These are phyloP conservation scores for Candida lessepsii DNA, from an alignment of 805 yeast genomes.

Conservation along the genomic window DNA sequence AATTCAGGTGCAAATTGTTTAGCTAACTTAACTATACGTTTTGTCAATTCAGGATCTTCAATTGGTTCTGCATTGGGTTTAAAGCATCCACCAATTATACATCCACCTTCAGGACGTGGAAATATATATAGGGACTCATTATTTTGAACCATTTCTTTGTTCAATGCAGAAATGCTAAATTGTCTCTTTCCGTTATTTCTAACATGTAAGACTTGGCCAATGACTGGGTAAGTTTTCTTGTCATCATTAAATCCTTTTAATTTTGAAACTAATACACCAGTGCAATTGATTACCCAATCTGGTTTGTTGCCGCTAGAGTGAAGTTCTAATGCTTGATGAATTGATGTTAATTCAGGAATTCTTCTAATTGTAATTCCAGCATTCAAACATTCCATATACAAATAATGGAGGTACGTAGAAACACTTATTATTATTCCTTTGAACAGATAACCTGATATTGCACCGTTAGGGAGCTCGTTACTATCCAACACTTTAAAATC, in stretches of 20 bases:
- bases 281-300: slow-evolving; percentile 53
- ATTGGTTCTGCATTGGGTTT: slow-evolving; percentile 12
- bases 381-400: slow-evolving; percentile 44
- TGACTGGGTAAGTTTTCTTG: slow-evolving; percentile 46
- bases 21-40: slow-evolving; percentile 49
- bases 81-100: slow-evolving; percentile 60
- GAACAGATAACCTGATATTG: slow-evolving; percentile 45
- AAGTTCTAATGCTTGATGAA: slow-evolving; percentile 48
- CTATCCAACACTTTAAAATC: slow-evolving; percentile 34
- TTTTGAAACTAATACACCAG: slow-evolving; percentile 50
- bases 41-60: slow-evolving; percentile 43
- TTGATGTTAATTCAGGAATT: slow-evolving; percentile 32
- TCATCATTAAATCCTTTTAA: slow-evolving; percentile 48
- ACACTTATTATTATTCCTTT: slow-evolving; percentile 61
- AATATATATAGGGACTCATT: slow-evolving; percentile 56
- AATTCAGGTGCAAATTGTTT: slow-evolving; percentile 39
- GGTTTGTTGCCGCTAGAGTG: slow-evolving; percentile 43
- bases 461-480: slow-evolving; percentile 41
- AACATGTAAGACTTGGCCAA: slow-evolving; percentile 58
- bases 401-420: slow-evolving; percentile 52
- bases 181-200: slow-evolving; percentile 37
- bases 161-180: slow-evolving; percentile 34
- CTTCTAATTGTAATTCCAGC: slow-evolving; percentile 51
- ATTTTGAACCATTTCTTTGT: slow-evolving; percentile 20
- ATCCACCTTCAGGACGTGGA: slow-evolving; percentile 76